These are phyloP conservation scores for Calonectria ilicicola DNA, from an alignment of 2,329 filamentous ascomycete genomes.

Conservation along the genomic window DNA sequence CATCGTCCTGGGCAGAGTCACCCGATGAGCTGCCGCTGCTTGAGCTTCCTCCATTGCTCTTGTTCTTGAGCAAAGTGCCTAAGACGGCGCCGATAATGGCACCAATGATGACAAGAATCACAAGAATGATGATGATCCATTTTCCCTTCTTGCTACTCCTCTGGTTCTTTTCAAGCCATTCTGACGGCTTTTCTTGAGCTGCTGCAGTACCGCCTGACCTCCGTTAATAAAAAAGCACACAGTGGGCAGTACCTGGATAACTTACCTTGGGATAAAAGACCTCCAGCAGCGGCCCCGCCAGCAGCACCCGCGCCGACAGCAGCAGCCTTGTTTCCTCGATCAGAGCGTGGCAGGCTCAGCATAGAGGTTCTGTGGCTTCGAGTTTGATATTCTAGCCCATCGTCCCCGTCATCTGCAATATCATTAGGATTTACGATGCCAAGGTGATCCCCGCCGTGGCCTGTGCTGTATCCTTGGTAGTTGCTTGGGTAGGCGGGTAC, in stretches of 20 bases:
- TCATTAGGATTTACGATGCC: conserved; percentile 80
- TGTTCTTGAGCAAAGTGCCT: conserved; percentile 75
- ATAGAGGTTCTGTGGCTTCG: conserved; percentile 66
- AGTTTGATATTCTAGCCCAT: conserved; percentile 73
- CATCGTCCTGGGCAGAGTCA: conserved; percentile 70
- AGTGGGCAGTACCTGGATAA: conserved; percentile 27
- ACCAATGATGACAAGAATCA: conserved; percentile 75
- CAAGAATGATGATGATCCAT: conserved; percentile 74
- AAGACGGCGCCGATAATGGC: conserved; percentile 81
- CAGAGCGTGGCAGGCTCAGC: conserved; percentile 65
- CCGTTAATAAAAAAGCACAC: conserved; percentile 17
- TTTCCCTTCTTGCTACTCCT: conserved; percentile 74
- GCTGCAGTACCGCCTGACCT: conserved; percentile 45
- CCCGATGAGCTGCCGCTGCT: conserved; percentile 44
- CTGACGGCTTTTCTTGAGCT: conserved; percentile 71
- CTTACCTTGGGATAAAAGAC: conserved; percentile 46
- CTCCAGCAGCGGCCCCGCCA: conserved; percentile 57
- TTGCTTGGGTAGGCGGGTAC: conserved; percentile 67
- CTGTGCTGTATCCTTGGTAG: conserved; percentile 69
- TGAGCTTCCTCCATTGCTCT: conserved; percentile 36
- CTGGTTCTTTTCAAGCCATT: conserved; percentile 71
- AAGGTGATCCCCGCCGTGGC: conserved; percentile 60
- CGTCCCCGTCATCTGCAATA: conserved; percentile 89
- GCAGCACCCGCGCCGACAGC: conserved; percentile 58
- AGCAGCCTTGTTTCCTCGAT: conserved; percentile 40